A percentile compares a stretch with the other conserved stretches of the same genome.
Evolutionary conservation across 2,329 filamentous ascomycete species (phyloP).

Genomic region (Aspergillus sp.): DNA sequence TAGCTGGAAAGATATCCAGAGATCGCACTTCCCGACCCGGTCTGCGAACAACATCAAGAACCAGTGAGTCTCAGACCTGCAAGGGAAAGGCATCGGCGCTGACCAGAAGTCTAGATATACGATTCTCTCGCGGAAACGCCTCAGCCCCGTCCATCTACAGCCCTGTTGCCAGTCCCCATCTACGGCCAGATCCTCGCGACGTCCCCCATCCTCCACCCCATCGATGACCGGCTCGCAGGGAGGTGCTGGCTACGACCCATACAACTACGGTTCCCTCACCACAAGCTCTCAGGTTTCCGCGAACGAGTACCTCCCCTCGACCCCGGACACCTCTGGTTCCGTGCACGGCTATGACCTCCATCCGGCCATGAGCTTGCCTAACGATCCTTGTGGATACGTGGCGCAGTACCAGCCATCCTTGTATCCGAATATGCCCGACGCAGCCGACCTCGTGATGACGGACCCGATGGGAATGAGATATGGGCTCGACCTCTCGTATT

Average conservation of each 20-base stretch:
- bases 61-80: not conserved
- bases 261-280: slow-evolving; percentile 3
- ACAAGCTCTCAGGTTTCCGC: not conserved
- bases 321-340: not conserved
- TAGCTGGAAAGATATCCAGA: slow-evolving; percentile 14
- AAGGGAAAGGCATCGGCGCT: too few species aligned
- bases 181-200: not conserved
- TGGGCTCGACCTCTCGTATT: not conserved
- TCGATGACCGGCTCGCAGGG: not conserved
- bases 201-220: not conserved
- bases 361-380: not conserved
- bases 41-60: slow-evolving; percentile 15
- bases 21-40: slow-evolving; percentile 9
- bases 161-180: not conserved
- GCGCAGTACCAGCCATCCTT: not conserved
- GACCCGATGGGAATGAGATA: not conserved
- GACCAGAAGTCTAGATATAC: slow-evolving; percentile 2
- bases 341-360: not conserved
- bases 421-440: not conserved
- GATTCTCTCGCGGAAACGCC: slow-evolving; percentile 3
- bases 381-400: not conserved
- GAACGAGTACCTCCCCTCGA: slow-evolving; percentile 3
- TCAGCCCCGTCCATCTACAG: not conserved
- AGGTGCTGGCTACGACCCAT: not conserved
- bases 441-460: not conserved